Base-by-base conservation (phyloP, 148 eudicot genomes). In the Polygonum aviculare region DNA sequence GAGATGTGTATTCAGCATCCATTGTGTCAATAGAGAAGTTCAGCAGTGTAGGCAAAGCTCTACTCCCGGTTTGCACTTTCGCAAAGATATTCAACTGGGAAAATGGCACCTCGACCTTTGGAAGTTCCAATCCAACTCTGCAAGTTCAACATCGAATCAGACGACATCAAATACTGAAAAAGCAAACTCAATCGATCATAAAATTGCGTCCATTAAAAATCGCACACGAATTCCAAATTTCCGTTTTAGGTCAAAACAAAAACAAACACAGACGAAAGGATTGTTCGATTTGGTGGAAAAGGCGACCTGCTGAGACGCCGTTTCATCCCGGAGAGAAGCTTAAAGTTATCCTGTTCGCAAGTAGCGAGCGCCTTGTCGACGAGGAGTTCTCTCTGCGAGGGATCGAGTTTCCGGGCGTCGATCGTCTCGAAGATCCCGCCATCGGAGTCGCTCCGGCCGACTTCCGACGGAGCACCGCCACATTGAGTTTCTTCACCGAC, bases 41-140 rank as follows among this genome's bases (percentile, higher is more conserved):
- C 2, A 86, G 36, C 21, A 94, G 73, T 51, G 98, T 90, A 48
- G 98, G 98, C 85, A 94, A 82, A 55, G 98, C 98, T 89, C 98
- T 89, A 16, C 85, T 85, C 16, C 98, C 98, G 0, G 86, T 80
- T 75, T 85, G 83, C 41, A 92, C 98, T 49, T 87, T 79, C 2
- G 97, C 95, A 11, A 31, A 74, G 49, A 91, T 76, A 12, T 82
- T 83, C 47, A 94, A 77, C 31, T 87, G 74, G 78, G 88, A 83
- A 36, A 88, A 94, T 79, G 97, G 82, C 67, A 94, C 97, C 82
- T 94, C 98, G 9, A 94, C 87, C 21, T 78, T 90, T 3, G 97
- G 98, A 76, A 89, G 60, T 62, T 87, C 91, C 78, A 94, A 51
- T 72, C 93, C 96, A 15, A 83, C 98, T 81, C 98, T 94, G 21